These are phyloP conservation scores for Fusarium luffae DNA, from an alignment of 2,329 filamentous ascomycete species.

Conservation along the genomic window DNA sequence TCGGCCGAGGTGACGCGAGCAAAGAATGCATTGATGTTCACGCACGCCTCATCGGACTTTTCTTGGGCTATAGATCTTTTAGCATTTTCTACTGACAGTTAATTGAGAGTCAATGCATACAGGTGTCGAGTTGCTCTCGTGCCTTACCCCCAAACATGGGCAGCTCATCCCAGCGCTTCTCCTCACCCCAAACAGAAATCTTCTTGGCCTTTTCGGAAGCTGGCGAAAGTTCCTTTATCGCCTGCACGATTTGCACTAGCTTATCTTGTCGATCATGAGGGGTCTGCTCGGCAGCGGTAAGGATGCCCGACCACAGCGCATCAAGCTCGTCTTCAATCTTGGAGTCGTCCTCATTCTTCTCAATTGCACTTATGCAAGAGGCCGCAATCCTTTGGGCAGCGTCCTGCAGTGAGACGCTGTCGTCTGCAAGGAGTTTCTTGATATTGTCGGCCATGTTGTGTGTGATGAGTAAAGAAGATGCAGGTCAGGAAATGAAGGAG, in stretches of 20 bases:
- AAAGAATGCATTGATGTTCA: conserved; percentile 36
- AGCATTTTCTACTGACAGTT: neutral
- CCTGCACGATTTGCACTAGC: conserved; percentile 35
- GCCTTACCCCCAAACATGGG: conserved; percentile 32
- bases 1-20: conserved; percentile 25
- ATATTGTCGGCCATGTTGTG: conserved; percentile 28
- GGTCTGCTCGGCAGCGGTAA: conserved; percentile 36
- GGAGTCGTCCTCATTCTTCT: conserved; percentile 9
- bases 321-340: conserved; percentile 28
- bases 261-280: conserved; percentile 37
- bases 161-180: conserved; percentile 29
- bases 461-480: neutral
- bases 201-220: conserved; percentile 19
- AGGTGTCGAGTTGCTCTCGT: conserved; percentile 31
- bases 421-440: conserved; percentile 5
- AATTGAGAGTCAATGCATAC: neutral
- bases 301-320: conserved; percentile 24
- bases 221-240: conserved; percentile 27
- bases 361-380: conserved; percentile 19
- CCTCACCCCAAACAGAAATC: conserved; percentile 32
- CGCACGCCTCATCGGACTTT: conserved; percentile 4
- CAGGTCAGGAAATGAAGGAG: neutral
- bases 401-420: conserved; percentile 14
- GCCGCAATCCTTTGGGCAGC: conserved; percentile 23
- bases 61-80: conserved; percentile 13